Evolutionary conservation across 2,329 filamentous ascomycete genomes (phyloP), one percentile per base, ranked within the genome.

Genomic region (Sphaerulina musiva): DNA sequence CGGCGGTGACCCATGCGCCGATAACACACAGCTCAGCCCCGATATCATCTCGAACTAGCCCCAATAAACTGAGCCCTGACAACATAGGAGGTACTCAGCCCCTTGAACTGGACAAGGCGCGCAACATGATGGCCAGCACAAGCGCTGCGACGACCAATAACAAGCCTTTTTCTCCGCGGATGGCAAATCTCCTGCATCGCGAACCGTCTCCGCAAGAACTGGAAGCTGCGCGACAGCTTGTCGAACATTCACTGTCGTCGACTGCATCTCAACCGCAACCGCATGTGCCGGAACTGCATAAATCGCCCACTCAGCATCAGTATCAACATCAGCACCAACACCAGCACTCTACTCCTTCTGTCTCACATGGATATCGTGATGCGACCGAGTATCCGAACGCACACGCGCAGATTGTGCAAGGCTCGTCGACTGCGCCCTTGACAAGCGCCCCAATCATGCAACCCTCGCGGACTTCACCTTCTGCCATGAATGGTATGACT

Each of bases 141-240:
- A 55, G 48, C 40, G 46, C 51, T 2, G 36, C 46, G 26, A 47
- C 53, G 38, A 44, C 56, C 23, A 52, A 48, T 44, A 48, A 47
- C 10, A 56, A 50, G 51, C 49, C 55, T 26, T 38, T 62, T 8
- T 62, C 59, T 11, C 59, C 58, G 4, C 50, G 53, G 46, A 62
- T 62, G 20, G 49, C 57, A 5, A 53, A 57, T 20, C 51, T 62
- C 10, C 54, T 62, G 39, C 54, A 58, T 39, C 54, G 60, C 51
- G 53, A 76, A 53, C 72, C 72, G 3, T 77, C 76, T 51, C 72
- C 72, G 59, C 73, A 78, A 66, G 76, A 78, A 59, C 67, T 78
- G 26, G 76, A 78, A 62, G 71, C 74, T 63, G 76, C 76, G 10
- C 71, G 73, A 57, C 73, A 74, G 57, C 71, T 78, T 26, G 69